These are phyloP conservation scores for Gymnopus androsaceus DNA, from an alignment of 1,284 basidiomycete genomes.

Conservation along the genomic window DNA sequence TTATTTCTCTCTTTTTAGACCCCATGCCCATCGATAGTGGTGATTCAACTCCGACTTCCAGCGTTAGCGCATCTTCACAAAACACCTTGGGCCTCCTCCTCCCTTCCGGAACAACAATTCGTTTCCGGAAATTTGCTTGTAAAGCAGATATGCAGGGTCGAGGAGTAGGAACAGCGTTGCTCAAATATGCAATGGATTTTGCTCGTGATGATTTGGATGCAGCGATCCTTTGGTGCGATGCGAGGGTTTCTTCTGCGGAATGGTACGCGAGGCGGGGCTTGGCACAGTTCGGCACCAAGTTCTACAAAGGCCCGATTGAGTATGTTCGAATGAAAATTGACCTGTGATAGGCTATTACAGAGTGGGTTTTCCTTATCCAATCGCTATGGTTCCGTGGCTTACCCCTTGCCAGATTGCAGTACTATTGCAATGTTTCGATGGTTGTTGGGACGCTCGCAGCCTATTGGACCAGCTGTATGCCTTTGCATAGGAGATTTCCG, in stretches of 20 bases:
- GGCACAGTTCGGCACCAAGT: conserved; percentile 45
- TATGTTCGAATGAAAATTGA: conserved; percentile 53
- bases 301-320: conserved; percentile 54
- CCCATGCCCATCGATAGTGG: conserved; percentile 37
- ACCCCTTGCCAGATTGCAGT: no score
- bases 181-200: conserved; percentile 41
- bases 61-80: not conserved
- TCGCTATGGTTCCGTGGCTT: no score
- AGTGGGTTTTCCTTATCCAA: no score
- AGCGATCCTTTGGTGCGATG: conserved; percentile 57
- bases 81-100: not conserved
- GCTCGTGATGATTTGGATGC: conserved; percentile 40
- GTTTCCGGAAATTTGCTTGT: conserved; percentile 68
- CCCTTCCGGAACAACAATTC: conserved; percentile 28
- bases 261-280: conserved; percentile 62
- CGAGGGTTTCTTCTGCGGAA: conserved; percentile 41
- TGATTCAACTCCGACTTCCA: conserved; percentile 11
- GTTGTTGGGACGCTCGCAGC: not conserved
- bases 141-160: conserved; percentile 44
- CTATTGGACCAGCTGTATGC: not conserved
- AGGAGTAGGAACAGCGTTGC: conserved; percentile 53
- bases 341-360: not conserved
- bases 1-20: conserved; percentile 59
- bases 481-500: not conserved
- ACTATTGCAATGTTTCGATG: no score